Conservation (phyloP, 2,329 filamentous ascomycete genomes). For the Colletotrichum tabaci region DNA sequence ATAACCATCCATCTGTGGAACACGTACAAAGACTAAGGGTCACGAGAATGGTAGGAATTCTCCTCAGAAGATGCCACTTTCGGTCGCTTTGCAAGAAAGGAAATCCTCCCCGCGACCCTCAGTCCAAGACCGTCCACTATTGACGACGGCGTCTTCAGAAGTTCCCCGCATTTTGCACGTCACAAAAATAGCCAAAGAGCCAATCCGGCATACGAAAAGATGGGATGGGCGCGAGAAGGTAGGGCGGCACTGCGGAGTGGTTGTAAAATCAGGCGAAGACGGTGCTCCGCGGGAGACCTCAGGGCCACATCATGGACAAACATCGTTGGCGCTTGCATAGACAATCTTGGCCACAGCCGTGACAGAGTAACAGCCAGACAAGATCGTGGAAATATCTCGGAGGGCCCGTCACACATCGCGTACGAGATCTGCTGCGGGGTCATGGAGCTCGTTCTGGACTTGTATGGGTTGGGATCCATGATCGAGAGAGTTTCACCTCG, state of each 20-base stretch:
- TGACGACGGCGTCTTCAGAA: slow-evolving; percentile 8
- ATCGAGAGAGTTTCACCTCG: background rate
- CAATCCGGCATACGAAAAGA: slow-evolving; percentile 5
- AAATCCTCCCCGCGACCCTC: slow-evolving; percentile 12
- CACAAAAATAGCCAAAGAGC: slow-evolving; percentile 15
- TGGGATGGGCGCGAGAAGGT: slow-evolving; percentile 2
- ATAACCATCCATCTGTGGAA: slow-evolving; percentile 18
- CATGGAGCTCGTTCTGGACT: background rate
- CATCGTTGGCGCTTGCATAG: background rate
- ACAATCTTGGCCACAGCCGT: background rate
- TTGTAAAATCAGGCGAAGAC: background rate
- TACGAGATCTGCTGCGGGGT: slow-evolving; percentile 3
- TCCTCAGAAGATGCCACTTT: background rate
- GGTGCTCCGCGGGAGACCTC: slow-evolving; percentile 1
- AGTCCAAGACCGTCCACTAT: slow-evolving; percentile 7
- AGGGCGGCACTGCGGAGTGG: background rate
- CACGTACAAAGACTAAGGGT: background rate
- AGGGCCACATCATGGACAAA: background rate
- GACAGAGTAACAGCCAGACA: background rate
- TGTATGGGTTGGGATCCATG: background rate
- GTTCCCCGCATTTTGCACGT: slow-evolving; percentile 30
- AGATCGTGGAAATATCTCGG: slow-evolving; percentile 33
- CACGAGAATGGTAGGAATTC: slow-evolving; percentile 25
- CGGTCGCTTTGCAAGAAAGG: slow-evolving; percentile 15
- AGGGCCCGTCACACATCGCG: slow-evolving; percentile 9